Base-by-base conservation (phyloP, 306 rosid genomes). In the Spatholobus suberectus region DNA sequence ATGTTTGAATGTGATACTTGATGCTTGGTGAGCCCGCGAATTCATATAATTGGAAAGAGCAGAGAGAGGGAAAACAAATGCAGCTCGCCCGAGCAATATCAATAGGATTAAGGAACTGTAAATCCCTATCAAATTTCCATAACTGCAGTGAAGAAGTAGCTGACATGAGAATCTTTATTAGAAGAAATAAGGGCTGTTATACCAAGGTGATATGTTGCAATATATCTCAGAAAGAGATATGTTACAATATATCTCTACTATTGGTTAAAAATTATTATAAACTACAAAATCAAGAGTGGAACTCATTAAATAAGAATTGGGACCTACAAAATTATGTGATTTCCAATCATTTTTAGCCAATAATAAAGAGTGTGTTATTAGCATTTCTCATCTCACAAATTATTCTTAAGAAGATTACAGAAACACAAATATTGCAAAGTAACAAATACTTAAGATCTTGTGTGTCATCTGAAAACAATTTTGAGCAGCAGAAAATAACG, bases 21-120 rank as follows among this genome's bases (percentile, higher is more conserved):
- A 65, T 77, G 86, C 23, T 73, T 83, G 84, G 46, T 79, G 85
- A 2, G 89, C 54, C 2, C 70, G 90, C 37, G 90, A 85, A 40
- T 85, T 90, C 87, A 85, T 67, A 86, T 77, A 89, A 84, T 92
- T 95, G 70, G 94, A 87, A 21, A 93, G 34, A 24, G 90, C 86
- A 15, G 96, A 93, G 76, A 95, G 96, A 8, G 98, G 98, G 57
- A 93, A 95, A 41, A 95, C 93, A 83, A 95, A 95, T 17, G 96
- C 96, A 12, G 92, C 98, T 27, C 99, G 88, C 41, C 96, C 98
- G 49, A 93, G 88, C 82, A 90, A 85, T 79, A 90, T 88, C 75
- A 95, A 81, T 27, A 87, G 79, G 83, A 93, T 85, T 81, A 91
- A 77, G 77, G 84, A 18, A 66, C 92, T 73, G 70, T 87, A 92